Conservation (phyloP, 2,329 filamentous ascomycete species). For the Orbilia ellipsospora region DNA sequence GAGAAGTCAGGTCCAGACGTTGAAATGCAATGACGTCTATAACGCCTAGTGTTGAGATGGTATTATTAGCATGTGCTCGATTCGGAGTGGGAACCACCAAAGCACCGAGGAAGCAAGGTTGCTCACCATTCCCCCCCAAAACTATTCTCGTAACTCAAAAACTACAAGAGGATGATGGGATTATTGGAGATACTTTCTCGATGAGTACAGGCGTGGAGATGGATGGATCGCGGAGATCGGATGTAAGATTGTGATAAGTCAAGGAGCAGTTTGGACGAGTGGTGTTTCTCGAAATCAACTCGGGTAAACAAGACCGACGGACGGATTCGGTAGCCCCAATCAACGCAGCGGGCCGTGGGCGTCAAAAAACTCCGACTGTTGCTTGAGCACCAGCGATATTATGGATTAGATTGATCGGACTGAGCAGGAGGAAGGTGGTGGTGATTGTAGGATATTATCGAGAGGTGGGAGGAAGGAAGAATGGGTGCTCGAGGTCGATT, state of each 20-base stretch:
- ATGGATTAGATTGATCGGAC: neutral
- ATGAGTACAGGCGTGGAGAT: neutral
- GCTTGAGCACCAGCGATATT: slow-evolving; percentile 1
- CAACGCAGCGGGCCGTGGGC: slow-evolving; percentile 23
- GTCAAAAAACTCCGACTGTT: slow-evolving; percentile 2
- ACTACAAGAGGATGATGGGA: too few species aligned
- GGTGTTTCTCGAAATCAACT: neutral
- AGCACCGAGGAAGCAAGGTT: neutral
- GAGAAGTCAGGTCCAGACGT: neutral
- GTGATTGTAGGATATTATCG: too few species aligned
- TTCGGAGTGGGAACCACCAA: slow-evolving; percentile 4
- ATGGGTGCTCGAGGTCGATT: too few species aligned
- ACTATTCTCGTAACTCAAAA: too few species aligned
- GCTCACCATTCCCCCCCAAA: slow-evolving; percentile 36
- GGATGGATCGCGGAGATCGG: slow-evolving; percentile 31
- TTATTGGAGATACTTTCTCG: neutral
- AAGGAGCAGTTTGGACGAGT: neutral
- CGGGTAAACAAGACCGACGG: slow-evolving; percentile 31
- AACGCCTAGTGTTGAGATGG: slow-evolving; percentile 8
- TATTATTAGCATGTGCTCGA: neutral
- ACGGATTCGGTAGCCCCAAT: slow-evolving; percentile 19
- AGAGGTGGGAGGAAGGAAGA: too few species aligned
- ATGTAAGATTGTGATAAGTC: slow-evolving; percentile 41
- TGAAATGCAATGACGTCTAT: slow-evolving; percentile 11
- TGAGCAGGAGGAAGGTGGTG: neutral